Conservation (phyloP, 768 basidiomycete genomes). For the Hirschioporus abietinus region DNA sequence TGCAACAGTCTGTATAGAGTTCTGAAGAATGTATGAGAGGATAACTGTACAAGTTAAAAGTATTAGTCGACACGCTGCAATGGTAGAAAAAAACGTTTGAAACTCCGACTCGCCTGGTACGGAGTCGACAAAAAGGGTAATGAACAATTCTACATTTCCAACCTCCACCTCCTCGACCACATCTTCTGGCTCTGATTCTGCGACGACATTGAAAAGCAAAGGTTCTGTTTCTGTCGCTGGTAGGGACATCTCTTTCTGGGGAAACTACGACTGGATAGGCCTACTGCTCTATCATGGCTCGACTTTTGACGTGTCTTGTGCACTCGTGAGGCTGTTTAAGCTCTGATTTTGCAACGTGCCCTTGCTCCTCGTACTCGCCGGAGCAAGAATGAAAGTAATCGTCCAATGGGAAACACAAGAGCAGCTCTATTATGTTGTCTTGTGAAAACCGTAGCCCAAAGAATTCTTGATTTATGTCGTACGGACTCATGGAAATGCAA, state of each 20-base stretch:
- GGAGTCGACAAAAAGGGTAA: constrained; percentile 49
- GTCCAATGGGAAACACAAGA: background rate
- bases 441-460: background rate
- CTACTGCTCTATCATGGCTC: background rate
- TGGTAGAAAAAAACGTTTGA: constrained; percentile 2
- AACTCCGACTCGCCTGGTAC: constrained; percentile 41
- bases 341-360: constrained; percentile 5
- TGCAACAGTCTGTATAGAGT: constrained; percentile 64
- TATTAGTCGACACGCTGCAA: background rate
- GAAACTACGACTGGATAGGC: background rate
- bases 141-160: constrained; percentile 31
- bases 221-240: background rate
- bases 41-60: constrained; percentile 39
- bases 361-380: constrained; percentile 1
- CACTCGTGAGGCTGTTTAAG: background rate
- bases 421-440: background rate
- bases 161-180: background rate
- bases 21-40: constrained; percentile 66
- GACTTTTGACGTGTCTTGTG: background rate
- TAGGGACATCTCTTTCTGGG: background rate
- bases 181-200: background rate
- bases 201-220: background rate
- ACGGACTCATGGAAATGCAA: background rate
- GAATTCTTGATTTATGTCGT: background rate
- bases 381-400: background rate